phyloP scores from a whole-genome alignment of 1,284 basidiomycete genomes.

The Sanghuangporus baumii region DNA sequence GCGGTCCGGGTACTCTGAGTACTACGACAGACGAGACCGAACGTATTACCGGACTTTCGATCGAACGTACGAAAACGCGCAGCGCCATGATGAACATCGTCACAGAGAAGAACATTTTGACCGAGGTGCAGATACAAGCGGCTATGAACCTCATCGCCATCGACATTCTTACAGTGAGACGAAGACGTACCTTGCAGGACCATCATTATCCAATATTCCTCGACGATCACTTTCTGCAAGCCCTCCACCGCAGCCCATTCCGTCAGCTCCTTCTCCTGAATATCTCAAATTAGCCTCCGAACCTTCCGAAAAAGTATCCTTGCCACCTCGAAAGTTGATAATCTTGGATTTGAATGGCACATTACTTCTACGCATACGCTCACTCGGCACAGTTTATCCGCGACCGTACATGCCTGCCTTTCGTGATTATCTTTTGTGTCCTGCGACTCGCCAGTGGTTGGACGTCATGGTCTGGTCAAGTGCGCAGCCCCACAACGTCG shows the following conservation, averaged over 20 bases:
- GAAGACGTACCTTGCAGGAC: neutral
- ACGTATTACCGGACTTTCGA: neutral
- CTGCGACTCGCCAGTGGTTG: constrained; percentile 51
- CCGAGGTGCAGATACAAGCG: neutral
- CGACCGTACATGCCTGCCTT: constrained; percentile 72
- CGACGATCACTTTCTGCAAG: neutral
- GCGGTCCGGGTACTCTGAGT: neutral
- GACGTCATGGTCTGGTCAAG: constrained; percentile 87
- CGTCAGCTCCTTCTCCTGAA: constrained; percentile 27
- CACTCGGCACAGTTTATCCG: constrained; percentile 31
- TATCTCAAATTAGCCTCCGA: constrained; percentile 35
- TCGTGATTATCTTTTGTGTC: constrained; percentile 56
- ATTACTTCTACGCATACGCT: constrained; percentile 60
- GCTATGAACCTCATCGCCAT: neutral
- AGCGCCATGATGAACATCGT: neutral
- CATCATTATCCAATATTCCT: neutral
- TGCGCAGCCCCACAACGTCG: constrained; percentile 75
- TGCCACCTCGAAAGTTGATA: constrained; percentile 55
- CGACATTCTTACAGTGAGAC: neutral
- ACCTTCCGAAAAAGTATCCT: constrained; percentile 31
- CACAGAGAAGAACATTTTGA: neutral
- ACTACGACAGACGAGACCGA: neutral
- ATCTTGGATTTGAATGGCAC: constrained; percentile 83
- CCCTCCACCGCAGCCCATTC: constrained; percentile 12
- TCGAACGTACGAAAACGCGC: neutral